phyloP scores from a whole-genome alignment of 495 filamentous ascomycete species.

The Opeltia flavorubescens region DNA sequence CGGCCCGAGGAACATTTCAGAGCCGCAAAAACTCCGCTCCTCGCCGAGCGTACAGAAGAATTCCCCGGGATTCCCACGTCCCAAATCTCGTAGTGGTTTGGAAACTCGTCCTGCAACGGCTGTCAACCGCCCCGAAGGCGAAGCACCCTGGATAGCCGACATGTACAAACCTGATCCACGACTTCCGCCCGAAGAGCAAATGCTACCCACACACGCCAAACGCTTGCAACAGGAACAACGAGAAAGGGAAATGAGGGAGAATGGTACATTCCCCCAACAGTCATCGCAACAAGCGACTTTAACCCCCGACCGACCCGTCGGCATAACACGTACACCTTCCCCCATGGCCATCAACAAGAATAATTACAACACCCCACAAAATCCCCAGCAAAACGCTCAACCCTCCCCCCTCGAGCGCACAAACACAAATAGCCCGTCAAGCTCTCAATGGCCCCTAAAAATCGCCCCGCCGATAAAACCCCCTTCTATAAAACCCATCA shows the following conservation, averaged over 20 bases:
- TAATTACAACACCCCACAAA: neutral
- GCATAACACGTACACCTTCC: neutral
- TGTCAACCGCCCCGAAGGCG: constrained; percentile 75
- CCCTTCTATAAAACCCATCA: constrained; percentile 7
- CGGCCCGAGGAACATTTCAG: constrained; percentile 24
- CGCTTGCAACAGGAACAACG: constrained; percentile 87
- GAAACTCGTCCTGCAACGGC: constrained; percentile 41
- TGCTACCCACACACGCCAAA: constrained; percentile 86
- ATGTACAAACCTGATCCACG: constrained; percentile 95
- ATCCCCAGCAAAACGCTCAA: neutral
- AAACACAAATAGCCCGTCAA: constrained; percentile 14
- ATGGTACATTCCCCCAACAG: neutral
- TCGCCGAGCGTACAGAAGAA: constrained; percentile 45
- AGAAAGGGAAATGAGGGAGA: constrained; percentile 45
- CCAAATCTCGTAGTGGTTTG: constrained; percentile 48
- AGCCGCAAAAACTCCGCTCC: constrained; percentile 56
- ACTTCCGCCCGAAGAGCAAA: constrained; percentile 85
- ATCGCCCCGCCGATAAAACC: constrained; percentile 8
- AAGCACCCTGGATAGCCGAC: constrained; percentile 85
- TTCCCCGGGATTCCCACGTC: constrained; percentile 34
- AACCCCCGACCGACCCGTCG: neutral
- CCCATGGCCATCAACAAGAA: neutral
- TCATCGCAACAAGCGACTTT: neutral
- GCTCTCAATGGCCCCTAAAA: constrained; percentile 17
- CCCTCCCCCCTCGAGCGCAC: neutral